phyloP scores from a whole-genome alignment of 257 asterid genomes.

The Solanum paucissectum region DNA sequence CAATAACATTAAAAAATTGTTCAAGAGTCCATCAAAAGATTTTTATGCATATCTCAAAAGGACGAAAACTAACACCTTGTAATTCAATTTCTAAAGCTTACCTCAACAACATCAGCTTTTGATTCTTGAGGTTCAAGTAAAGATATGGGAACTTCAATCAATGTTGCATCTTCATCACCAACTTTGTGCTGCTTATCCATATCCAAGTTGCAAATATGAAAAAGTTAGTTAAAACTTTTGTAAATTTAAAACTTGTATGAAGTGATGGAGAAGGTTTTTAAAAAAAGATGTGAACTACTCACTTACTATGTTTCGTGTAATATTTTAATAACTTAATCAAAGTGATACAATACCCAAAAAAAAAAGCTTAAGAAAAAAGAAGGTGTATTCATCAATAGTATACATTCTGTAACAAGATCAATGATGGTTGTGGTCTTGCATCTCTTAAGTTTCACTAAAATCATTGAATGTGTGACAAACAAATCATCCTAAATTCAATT shows the following conservation, averaged over 20 bases:
- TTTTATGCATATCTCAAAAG: background rate
- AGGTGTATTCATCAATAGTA: too few species aligned
- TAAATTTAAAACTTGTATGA: background rate
- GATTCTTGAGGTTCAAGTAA: background rate
- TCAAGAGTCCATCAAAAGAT: background rate
- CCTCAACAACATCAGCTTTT: background rate
- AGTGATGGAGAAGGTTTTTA: background rate
- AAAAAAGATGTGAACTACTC: background rate
- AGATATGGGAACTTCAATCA: background rate
- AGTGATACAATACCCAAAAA: too few species aligned
- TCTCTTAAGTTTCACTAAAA: too few species aligned
- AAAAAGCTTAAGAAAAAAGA: too few species aligned
- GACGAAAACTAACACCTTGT: background rate
- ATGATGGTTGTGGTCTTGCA: too few species aligned
- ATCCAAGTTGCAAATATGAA: background rate
- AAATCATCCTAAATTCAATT: too few species aligned
- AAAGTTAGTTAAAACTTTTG: background rate
- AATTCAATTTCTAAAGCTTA: background rate
- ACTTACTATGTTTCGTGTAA: too few species aligned
- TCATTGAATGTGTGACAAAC: too few species aligned
- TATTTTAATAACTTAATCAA: too few species aligned
- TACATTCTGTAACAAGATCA: too few species aligned
- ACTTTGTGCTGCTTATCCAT: background rate
- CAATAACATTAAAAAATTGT: background rate
- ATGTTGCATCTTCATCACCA: background rate